These are phyloP conservation scores for Chlorella ohadii DNA, from an alignment of 139 green algal genomes.

Conservation along the genomic window DNA sequence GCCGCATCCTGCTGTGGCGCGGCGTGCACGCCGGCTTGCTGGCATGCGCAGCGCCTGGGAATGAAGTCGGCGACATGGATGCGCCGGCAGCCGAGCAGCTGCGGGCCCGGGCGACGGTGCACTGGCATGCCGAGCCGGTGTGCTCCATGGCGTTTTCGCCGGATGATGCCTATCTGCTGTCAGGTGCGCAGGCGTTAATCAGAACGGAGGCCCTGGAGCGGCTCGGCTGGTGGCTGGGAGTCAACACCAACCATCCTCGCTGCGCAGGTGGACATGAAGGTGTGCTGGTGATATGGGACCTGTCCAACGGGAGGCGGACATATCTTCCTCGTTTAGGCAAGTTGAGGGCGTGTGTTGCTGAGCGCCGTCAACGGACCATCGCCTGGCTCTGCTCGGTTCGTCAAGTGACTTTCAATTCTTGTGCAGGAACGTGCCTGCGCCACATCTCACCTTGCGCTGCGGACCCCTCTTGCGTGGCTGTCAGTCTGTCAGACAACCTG, in stretches of 20 bases:
- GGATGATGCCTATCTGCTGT: neutral
- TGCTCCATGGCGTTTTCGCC: conserved; percentile 9
- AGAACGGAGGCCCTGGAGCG: neutral
- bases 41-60: too few relatives aligned
- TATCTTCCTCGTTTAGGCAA: conserved; percentile 7
- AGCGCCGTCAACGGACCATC: too few relatives aligned
- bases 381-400: too few relatives aligned
- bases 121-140: conserved; percentile 14
- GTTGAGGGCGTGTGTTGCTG: neutral
- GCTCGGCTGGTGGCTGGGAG: too few relatives aligned
- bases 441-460: neutral
- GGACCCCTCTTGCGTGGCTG: neutral
- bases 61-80: too few relatives aligned
- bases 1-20: conserved; percentile 1
- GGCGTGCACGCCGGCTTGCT: neutral
- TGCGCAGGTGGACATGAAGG: neutral
- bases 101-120: neutral
- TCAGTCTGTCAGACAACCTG: conserved; percentile 4
- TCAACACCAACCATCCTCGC: neutral
- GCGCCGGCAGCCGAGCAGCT: too few relatives aligned
- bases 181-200: neutral
- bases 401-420: neutral
- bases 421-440: neutral
- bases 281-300: conserved; percentile 13
- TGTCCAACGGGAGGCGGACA: neutral